phyloP scores from a whole-genome alignment of 2,329 filamentous ascomycete genomes.

The Xylaria sp. region DNA sequence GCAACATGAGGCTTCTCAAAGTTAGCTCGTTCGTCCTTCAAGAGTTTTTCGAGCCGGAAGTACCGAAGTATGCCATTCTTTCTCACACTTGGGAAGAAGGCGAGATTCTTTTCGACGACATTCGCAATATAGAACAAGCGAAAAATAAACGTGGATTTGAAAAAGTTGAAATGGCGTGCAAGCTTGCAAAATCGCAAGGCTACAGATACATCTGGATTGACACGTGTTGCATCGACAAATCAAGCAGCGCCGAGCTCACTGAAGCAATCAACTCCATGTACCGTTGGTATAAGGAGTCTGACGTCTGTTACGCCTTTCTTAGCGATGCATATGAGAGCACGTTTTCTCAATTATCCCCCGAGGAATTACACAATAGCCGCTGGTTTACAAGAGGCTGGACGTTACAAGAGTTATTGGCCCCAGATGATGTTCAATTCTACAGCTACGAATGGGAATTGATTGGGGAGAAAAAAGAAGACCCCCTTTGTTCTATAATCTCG shows the following conservation, averaged over 20 bases:
- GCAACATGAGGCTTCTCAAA: slow-evolving; percentile 4
- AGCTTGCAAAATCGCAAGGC: slow-evolving; percentile 3
- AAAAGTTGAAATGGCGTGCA: neutral
- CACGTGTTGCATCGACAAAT: slow-evolving; percentile 16
- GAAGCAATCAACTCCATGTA: too few species aligned
- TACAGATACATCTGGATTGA: slow-evolving; percentile 10
- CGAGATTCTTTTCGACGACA: slow-evolving; percentile 1
- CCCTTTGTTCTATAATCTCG: slow-evolving; percentile 12
- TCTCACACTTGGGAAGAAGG: slow-evolving; percentile 8
- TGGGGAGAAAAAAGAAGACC: slow-evolving; percentile 8
- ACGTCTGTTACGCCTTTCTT: slow-evolving; percentile 10
- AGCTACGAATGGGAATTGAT: neutral
- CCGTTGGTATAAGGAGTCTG: slow-evolving; percentile 11
- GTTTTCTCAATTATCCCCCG: neutral
- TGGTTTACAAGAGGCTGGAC: too few species aligned
- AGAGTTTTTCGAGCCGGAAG: slow-evolving; percentile 5
- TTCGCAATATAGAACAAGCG: neutral
- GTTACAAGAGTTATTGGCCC: too few species aligned
- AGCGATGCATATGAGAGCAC: neutral
- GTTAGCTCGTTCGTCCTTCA: neutral
- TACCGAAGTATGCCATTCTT: slow-evolving; percentile 8
- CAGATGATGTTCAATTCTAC: slow-evolving; percentile 8
- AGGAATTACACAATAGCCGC: neutral
- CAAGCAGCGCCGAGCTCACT: slow-evolving; percentile 4
- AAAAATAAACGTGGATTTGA: neutral